phyloP scores from a whole-genome alignment of 352 stramenopile species.

The Phytopythium helicoides region DNA sequence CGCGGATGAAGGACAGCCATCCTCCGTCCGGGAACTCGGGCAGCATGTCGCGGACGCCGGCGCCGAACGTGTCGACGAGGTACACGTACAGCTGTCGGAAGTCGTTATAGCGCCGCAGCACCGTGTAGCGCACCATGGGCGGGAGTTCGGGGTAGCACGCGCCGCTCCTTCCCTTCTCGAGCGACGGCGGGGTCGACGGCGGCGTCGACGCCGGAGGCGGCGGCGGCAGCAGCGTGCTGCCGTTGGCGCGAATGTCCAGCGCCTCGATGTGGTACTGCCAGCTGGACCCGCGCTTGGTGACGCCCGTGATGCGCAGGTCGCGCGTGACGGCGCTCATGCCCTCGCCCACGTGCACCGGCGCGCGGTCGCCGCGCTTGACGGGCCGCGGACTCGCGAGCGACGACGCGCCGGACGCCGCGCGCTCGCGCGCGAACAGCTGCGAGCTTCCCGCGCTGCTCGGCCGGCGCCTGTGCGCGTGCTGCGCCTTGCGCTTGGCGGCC shows the following conservation, averaged over 20 bases:
- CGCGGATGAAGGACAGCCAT: conserved; percentile 69
- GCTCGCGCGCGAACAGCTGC: conserved; percentile 7
- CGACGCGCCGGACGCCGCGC: background rate
- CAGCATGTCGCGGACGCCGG: conserved; percentile 39
- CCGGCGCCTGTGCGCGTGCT: too few relatives aligned
- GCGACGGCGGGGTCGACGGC: background rate
- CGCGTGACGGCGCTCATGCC: conserved; percentile 33
- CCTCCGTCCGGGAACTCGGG: conserved; percentile 71
- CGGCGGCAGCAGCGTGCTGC: conserved; percentile 5
- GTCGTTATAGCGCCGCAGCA: conserved; percentile 78
- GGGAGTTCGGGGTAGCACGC: conserved; percentile 45
- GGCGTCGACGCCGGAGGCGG: conserved; percentile 8
- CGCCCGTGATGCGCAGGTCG: conserved; percentile 72
- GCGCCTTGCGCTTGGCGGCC: too few relatives aligned
- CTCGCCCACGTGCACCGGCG: conserved; percentile 14
- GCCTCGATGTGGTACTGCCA: conserved; percentile 85
- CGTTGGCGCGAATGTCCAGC: conserved; percentile 51
- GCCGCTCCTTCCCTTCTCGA: background rate
- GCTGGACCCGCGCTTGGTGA: conserved; percentile 55
- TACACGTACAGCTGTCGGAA: conserved; percentile 67
- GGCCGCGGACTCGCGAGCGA: too few relatives aligned
- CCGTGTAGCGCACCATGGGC: conserved; percentile 74
- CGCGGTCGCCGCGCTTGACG: background rate
- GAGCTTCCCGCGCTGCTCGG: too few relatives aligned
- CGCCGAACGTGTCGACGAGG: conserved; percentile 45